These are phyloP conservation scores for Termitomyces sp. DNA, from an alignment of 768 basidiomycete genomes.

Conservation along the genomic window DNA sequence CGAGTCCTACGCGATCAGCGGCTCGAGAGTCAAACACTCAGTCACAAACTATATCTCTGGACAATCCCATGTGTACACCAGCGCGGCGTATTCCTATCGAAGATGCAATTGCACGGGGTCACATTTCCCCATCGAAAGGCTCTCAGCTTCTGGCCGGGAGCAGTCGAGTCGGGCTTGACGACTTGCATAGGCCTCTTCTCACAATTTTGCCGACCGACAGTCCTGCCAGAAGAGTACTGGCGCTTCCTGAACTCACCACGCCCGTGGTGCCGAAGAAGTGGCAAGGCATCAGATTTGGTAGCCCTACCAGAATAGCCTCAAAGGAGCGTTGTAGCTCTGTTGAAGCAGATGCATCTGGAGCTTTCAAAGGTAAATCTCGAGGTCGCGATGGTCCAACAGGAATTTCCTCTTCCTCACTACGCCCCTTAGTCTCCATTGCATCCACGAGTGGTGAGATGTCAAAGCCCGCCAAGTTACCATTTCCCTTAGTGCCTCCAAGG, in stretches of 20 bases:
- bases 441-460: slow-evolving; percentile 1
- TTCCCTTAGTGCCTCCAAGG: slow-evolving; percentile 23
- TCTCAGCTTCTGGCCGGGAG: slow-evolving; percentile 25
- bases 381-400: slow-evolving; percentile 4
- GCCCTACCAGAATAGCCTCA: slow-evolving; percentile 16
- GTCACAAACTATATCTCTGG: slow-evolving; percentile 19
- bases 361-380: slow-evolving; percentile 11
- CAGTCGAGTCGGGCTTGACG: slow-evolving; percentile 8
- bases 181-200: slow-evolving; percentile 19
- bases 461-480: slow-evolving; percentile 23
- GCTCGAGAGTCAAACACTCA: slow-evolving; percentile 24
- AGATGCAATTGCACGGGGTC: slow-evolving; percentile 43
- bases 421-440: not conserved
- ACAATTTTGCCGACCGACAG: slow-evolving; percentile 29
- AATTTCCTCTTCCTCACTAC: not conserved
- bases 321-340: slow-evolving; percentile 27
- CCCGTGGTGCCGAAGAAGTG: slow-evolving; percentile 24
- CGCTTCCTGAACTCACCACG: slow-evolving; percentile 26
- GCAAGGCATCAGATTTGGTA: slow-evolving; percentile 21
- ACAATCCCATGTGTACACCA: slow-evolving; percentile 47
- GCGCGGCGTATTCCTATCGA: slow-evolving; percentile 59
- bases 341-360: slow-evolving; percentile 11
- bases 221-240: slow-evolving; percentile 33
- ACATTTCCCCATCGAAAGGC: slow-evolving; percentile 43
- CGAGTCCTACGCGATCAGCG: slow-evolving; percentile 10